phyloP scores from a whole-genome alignment of 257 asterid genomes.

The Solanum neorickii region DNA sequence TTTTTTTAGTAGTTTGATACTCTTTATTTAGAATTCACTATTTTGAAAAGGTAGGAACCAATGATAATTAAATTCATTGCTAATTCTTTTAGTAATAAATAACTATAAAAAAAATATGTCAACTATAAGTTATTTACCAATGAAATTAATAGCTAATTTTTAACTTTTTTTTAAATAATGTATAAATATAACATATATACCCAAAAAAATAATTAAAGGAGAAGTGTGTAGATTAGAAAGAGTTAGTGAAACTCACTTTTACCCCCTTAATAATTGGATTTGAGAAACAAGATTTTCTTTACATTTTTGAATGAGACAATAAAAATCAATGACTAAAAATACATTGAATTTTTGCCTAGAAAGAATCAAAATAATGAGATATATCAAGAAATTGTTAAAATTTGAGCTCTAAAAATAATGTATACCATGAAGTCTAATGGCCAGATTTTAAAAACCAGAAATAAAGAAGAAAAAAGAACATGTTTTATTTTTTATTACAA shows the following conservation, averaged over 20 bases:
- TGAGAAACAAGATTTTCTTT: not conserved
- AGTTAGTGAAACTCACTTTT: not conserved
- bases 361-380: not conserved
- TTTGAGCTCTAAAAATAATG: not conserved
- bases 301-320: not conserved
- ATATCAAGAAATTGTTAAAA: not conserved
- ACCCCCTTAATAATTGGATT: not conserved
- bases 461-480: not conserved
- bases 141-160: too few species aligned
- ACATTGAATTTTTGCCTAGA: not conserved
- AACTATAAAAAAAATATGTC: not conserved
- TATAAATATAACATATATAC: too few species aligned
- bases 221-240: not conserved
- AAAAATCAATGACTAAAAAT: not conserved
- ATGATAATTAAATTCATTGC: too few species aligned
- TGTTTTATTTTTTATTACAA: too few species aligned
- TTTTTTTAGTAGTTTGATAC: not conserved
- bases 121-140: too few species aligned
- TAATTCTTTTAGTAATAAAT: too few species aligned
- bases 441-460: not conserved
- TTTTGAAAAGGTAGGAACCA: not conserved
- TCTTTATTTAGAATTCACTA: not conserved
- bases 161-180: too few species aligned
- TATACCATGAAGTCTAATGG: not conserved
- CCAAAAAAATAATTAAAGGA: not conserved